Conservation (phyloP, 495 filamentous ascomycete species). For the Penicillium samsonianum region DNA sequence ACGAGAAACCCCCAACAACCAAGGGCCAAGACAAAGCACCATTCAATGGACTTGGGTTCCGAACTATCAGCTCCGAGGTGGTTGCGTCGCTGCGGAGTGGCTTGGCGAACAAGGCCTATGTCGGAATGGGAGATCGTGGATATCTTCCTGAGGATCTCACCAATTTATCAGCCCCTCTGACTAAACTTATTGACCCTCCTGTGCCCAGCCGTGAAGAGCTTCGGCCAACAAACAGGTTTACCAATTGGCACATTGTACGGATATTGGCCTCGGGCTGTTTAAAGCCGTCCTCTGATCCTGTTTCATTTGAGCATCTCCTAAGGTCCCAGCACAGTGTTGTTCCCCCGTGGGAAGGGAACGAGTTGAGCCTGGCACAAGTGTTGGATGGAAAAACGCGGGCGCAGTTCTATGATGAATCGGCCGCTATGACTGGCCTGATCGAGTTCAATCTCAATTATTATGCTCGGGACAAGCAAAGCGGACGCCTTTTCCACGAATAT, state of each 20-base stretch:
- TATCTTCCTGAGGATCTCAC: constrained; percentile 27
- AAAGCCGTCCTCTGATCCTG: constrained; percentile 40
- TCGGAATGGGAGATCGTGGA: constrained; percentile 33
- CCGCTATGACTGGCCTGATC: constrained; percentile 39
- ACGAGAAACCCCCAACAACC: constrained; percentile 10
- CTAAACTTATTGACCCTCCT: constrained; percentile 26
- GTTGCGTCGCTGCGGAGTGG: constrained; percentile 54
- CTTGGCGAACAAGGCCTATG: constrained; percentile 44
- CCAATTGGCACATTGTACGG: constrained; percentile 53
- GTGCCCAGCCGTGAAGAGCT: constrained; percentile 18
- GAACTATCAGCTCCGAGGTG: constrained; percentile 61
- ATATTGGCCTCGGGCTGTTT: constrained; percentile 52
- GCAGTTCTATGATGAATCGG: constrained; percentile 41
- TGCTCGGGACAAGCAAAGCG: constrained; percentile 26
- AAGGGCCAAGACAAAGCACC: constrained; percentile 26
- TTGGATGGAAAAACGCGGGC: constrained; percentile 29
- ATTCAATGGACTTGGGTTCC: constrained; percentile 47
- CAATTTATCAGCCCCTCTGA: constrained; percentile 25
- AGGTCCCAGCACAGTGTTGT: constrained; percentile 35
- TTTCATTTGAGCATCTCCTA: constrained; percentile 41
- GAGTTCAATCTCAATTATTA: constrained; percentile 39
- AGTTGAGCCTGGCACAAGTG: constrained; percentile 19
- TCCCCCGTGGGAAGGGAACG: constrained; percentile 38
- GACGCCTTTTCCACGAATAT: constrained; percentile 34
- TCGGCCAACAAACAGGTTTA: constrained; percentile 33